Conservation (phyloP, 768 basidiomycete genomes). For the Hericium coralloides region DNA sequence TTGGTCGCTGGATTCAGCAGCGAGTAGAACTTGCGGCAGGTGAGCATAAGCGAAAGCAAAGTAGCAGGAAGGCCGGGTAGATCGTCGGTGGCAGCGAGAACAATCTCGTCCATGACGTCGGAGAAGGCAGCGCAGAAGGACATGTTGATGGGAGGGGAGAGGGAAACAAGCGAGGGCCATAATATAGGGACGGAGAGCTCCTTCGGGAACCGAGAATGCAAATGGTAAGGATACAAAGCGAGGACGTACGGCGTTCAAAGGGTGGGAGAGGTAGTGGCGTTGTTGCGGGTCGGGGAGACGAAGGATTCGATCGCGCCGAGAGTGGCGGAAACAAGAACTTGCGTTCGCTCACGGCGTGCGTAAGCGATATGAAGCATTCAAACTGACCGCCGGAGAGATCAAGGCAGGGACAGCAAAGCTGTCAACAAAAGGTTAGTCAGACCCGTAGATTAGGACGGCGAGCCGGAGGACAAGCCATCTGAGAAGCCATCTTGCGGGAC, state of each 20-base stretch:
- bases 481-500: no score
- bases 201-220: not conserved
- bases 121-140: constrained; percentile 34
- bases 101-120: constrained; percentile 66
- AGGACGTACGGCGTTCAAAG: not conserved
- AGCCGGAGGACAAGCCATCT: no score
- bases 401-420: not conserved
- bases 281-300: not conserved
- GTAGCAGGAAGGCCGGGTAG: constrained; percentile 49
- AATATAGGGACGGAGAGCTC: not conserved
- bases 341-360: not conserved
- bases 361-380: not conserved
- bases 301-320: not conserved
- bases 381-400: not conserved
- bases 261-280: no score
- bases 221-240: not conserved
- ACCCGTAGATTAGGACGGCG: no score
- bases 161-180: not conserved
- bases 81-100: constrained; percentile 38
- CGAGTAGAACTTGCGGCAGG: constrained; percentile 39
- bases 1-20: constrained; percentile 45
- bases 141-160: constrained; percentile 7
- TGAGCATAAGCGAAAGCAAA: constrained; percentile 43
- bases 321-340: not conserved
- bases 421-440: not conserved